Percentiles rank a stretch among this genome's conserved stretches.
Evolutionary conservation across 2,329 filamentous ascomycete species (phyloP).

Genomic region (Coniochaeta ligniaria): DNA sequence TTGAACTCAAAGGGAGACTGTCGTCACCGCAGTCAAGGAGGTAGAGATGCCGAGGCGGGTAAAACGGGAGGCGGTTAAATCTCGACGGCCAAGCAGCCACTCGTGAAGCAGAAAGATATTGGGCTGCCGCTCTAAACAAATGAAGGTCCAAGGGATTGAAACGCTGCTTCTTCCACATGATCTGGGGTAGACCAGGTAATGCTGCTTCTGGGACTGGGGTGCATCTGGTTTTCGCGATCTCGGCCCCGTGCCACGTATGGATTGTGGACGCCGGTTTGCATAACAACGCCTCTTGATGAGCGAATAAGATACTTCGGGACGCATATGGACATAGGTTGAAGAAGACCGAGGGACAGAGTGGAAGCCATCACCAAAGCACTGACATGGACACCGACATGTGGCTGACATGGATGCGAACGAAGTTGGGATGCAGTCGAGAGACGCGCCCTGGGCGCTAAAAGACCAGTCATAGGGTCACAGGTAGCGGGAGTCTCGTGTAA

Average conservation of each 20-base stretch:
- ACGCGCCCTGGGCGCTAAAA: background rate
- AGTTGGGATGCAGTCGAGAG: background rate
- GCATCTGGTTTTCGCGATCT: background rate
- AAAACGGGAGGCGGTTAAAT: constrained; percentile 2
- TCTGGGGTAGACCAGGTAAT: constrained; percentile 1
- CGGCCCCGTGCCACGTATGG: background rate
- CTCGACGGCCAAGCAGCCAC: constrained; percentile 1
- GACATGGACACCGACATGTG: background rate
- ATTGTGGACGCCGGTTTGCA: background rate
- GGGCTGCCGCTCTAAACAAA: background rate
- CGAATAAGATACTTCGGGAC: background rate
- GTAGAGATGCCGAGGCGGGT: background rate
- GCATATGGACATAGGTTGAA: background rate
- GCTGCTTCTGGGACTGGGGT: background rate
- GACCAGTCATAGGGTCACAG: background rate
- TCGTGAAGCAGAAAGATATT: background rate
- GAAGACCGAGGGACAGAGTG: background rate
- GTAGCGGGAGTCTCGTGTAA: background rate
- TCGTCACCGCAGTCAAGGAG: constrained; percentile 1
- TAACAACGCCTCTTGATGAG: background rate
- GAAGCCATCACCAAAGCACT: background rate
- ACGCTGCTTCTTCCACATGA: background rate
- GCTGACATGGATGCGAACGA: background rate
- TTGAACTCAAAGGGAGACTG: background rate
- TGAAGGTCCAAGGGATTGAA: background rate